phyloP scores from a whole-genome alignment of 2,329 filamentous ascomycete species.

The Alternaria sp. region DNA sequence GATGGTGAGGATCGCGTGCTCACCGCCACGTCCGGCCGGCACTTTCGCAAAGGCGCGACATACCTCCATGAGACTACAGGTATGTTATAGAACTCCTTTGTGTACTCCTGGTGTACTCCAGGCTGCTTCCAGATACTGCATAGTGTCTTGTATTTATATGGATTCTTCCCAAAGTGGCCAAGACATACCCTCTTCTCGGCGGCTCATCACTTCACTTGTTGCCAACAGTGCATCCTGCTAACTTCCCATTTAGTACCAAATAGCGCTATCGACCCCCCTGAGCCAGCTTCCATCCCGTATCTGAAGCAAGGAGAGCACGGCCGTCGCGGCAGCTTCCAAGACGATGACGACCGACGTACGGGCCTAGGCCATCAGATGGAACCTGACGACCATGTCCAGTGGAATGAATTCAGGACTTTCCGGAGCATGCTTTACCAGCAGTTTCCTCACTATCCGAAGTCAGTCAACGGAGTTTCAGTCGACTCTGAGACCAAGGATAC shows the following conservation, averaged over 20 bases:
- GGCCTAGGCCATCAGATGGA: slow-evolving; percentile 31
- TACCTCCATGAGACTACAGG: slow-evolving; percentile 16
- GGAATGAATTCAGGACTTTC: slow-evolving; percentile 2
- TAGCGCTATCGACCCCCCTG: background rate
- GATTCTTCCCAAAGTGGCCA: background rate
- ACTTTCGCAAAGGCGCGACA: background rate
- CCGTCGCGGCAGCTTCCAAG: slow-evolving; percentile 25
- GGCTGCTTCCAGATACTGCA: too few species aligned
- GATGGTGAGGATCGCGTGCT: slow-evolving; percentile 6
- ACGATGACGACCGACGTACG: slow-evolving; percentile 28
- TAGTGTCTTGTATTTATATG: background rate
- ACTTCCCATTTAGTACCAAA: background rate
- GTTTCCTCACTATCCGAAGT: slow-evolving; percentile 3
- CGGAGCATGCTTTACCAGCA: background rate
- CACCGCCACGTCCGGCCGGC: slow-evolving; percentile 5
- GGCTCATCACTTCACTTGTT: background rate
- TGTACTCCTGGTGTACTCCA: background rate
- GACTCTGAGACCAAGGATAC: background rate
- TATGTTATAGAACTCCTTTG: background rate
- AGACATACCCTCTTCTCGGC: background rate
- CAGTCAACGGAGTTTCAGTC: background rate
- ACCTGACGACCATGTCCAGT: slow-evolving; percentile 24
- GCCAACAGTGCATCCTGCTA: background rate
- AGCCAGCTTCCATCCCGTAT: slow-evolving; percentile 15
- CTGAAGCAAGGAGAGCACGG: slow-evolving; percentile 38